phyloP scores from a whole-genome alignment of 495 filamentous ascomycete species.

The Symbiotaphrina buchneri region DNA sequence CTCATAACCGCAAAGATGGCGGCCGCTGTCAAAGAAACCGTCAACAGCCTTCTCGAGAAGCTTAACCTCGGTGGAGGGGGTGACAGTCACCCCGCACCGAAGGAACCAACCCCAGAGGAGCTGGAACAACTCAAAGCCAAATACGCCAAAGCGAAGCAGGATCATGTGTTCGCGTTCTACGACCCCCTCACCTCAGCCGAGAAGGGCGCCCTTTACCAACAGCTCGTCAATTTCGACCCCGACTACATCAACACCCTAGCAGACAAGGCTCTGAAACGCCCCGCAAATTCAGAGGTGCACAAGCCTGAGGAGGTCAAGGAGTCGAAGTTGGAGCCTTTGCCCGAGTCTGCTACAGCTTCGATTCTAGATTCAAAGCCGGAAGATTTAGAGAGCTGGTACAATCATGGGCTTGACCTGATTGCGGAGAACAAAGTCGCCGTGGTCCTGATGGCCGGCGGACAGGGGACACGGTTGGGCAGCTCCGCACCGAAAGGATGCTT shows the following conservation, averaged over 20 bases:
- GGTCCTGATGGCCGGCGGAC: conserved; percentile 90
- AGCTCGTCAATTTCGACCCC: conserved; percentile 62
- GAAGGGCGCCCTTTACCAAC: conserved; percentile 59
- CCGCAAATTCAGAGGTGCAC: no score
- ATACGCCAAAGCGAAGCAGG: conserved; percentile 62
- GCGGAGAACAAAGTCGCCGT: conserved; percentile 81
- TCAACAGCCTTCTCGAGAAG: conserved; percentile 37
- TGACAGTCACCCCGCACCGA: conserved; percentile 16
- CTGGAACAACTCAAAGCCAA: conserved; percentile 51
- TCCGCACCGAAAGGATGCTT: conserved; percentile 92
- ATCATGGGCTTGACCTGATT: conserved; percentile 65
- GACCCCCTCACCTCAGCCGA: conserved; percentile 50
- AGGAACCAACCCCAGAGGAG: conserved; percentile 49
- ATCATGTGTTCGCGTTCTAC: conserved; percentile 81
- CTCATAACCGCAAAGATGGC: conserved; percentile 17
- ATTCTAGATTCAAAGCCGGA: conserved; percentile 71
- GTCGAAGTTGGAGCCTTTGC: conserved; percentile 63
- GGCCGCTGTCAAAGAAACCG: conserved; percentile 19
- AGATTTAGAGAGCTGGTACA: conserved; percentile 68
- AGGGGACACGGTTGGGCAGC: conserved; percentile 87
- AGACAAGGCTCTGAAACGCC: conserved; percentile 59
- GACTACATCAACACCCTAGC: conserved; percentile 63
- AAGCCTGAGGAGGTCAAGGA: conserved; percentile 17
- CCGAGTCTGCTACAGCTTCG: conserved; percentile 69
- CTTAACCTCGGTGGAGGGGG: conserved; percentile 21